Conservation (phyloP, 495 filamentous ascomycete genomes). For the Pseudevernia furfuracea region DNA sequence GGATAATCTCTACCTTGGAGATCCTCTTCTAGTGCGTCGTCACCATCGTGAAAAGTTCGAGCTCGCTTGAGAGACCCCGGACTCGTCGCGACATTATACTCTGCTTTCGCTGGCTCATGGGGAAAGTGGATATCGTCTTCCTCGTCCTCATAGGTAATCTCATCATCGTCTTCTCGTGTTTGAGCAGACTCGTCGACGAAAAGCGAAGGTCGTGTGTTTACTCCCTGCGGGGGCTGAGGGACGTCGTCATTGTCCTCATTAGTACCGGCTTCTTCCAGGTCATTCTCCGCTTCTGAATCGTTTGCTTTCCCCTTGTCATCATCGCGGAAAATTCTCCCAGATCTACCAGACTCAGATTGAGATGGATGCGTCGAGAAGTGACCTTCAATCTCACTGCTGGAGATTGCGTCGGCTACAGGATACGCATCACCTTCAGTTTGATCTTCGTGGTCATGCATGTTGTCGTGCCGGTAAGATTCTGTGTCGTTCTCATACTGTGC, state of each 20-base stretch:
- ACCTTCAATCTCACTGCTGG: neutral
- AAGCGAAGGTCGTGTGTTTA: neutral
- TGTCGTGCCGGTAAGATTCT: neutral
- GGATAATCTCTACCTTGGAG: conserved; percentile 3
- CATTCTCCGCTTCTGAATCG: neutral
- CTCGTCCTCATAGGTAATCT: conserved; percentile 42
- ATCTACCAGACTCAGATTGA: neutral
- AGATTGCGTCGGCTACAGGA: neutral
- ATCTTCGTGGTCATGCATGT: neutral
- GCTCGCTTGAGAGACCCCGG: conserved; percentile 17
- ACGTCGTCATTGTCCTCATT: conserved; percentile 13
- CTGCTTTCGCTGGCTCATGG: neutral
- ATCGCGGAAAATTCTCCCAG: neutral
- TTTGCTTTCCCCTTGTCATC: neutral
- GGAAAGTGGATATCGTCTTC: conserved; percentile 24
- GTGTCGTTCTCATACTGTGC: neutral
- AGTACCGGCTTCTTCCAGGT: neutral
- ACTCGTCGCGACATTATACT: conserved; percentile 11
- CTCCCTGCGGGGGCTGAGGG: conserved; percentile 2
- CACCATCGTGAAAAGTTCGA: conserved; percentile 25
- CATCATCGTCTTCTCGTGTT: conserved; percentile 27
- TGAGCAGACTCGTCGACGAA: neutral
- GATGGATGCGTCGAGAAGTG: neutral
- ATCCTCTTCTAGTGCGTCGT: conserved; percentile 9
- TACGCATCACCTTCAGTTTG: neutral